Evolutionary conservation across 768 basidiomycete genomes (phyloP), one percentile per base, ranked within the genome.

Genomic region (Jaapia argillacea): DNA sequence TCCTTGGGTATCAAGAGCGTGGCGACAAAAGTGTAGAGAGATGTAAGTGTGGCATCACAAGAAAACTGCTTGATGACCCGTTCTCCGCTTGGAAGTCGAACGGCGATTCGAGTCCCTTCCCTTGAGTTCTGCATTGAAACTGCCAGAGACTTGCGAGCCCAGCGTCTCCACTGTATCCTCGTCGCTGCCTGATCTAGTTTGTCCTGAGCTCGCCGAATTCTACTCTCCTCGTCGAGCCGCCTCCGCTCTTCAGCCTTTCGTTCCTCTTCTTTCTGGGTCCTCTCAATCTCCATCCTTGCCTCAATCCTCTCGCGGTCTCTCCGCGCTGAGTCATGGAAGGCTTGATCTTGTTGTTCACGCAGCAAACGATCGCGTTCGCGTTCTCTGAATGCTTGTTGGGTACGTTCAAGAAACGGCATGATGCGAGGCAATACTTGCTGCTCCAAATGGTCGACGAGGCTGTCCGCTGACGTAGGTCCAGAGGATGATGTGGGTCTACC

Each of bases 401-500:
- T 66, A 14, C 82, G 74, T 6, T 67, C 63, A 6, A 99, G 75
- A 65, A 81, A 89, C 0, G 92, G 79, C 0, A 58, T 64, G 3
- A 90, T 81, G 18, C 92, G 86, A 0, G 93, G 92, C 1, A 97
- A 63, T 39, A 98, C 72, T 35, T 80, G 73, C 6, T 69, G 70
- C 16, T 71, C 69, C 1, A 98, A 70, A 52, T 93, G 85, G 4
- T 74, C 64, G 5, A 73, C 56, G 16, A 97, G 73, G 1, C 73
- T 66, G 2, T 68, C 52, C 0, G 86, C 69, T 3, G 87, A 77
- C 0, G 91, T 88, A 0, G 73, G 70, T 1, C 64, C 71, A 10
- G 64, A 59, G 12, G 68, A 63, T 2, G 77, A 70, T 12, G 65
- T 58, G 4, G 74, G 65, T 7, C 69, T 63, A 6, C 91, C 91